Evolutionary conservation across 768 basidiomycete genomes (phyloP).

Genomic region (Boletales sp.): DNA sequence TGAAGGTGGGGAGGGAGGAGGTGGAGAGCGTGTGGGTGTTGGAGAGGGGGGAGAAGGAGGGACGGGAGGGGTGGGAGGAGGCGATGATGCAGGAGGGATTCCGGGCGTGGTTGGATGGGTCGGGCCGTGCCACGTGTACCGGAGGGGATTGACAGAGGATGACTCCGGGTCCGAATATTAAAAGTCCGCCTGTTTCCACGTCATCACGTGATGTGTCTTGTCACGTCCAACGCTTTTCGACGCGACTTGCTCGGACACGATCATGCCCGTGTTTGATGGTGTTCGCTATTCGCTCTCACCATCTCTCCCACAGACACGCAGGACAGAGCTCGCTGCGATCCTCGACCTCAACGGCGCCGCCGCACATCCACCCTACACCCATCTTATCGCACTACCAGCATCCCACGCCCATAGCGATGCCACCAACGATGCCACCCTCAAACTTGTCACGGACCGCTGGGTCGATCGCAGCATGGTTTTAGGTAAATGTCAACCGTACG

Average conservation of each 20-base stretch:
- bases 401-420: slow-evolving; percentile 40
- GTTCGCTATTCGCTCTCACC: slow-evolving; percentile 48
- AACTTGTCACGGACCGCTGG: slow-evolving; percentile 52
- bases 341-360: slow-evolving; percentile 55
- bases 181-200: too few relatives aligned
- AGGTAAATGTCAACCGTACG: slow-evolving; percentile 56
- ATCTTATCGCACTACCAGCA: slow-evolving; percentile 46
- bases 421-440: slow-evolving; percentile 36
- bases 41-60: slow-evolving; percentile 17
- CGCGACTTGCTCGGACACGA: neutral
- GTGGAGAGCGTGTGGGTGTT: slow-evolving; percentile 38
- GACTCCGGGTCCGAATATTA: too few relatives aligned
- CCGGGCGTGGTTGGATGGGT: slow-evolving; percentile 33
- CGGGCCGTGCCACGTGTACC: too few relatives aligned
- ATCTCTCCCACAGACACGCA: slow-evolving; percentile 41
- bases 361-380: slow-evolving; percentile 49
- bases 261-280: slow-evolving; percentile 39
- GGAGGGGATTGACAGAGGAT: too few relatives aligned
- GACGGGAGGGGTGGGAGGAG: slow-evolving; percentile 31
- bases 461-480: slow-evolving; percentile 62
- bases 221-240: neutral
- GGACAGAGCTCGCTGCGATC: slow-evolving; percentile 42
- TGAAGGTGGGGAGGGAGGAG: slow-evolving; percentile 42
- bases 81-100: slow-evolving; percentile 16
- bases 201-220: slow-evolving; percentile 1